Base-by-base conservation (phyloP, 129 eudicot species). In the Arctium lappa region DNA sequence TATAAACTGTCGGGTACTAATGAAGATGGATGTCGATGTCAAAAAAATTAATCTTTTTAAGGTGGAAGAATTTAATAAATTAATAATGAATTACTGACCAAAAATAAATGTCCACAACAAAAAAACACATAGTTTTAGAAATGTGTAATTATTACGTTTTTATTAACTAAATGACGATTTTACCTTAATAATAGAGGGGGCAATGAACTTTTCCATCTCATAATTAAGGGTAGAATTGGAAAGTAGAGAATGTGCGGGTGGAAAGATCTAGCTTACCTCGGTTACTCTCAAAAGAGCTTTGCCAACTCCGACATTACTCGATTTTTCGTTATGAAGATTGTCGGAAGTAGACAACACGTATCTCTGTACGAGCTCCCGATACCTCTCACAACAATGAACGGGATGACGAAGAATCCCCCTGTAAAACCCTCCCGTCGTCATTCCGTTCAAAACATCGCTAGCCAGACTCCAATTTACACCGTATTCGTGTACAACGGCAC, bases 401-500 rank as follows among this genome's bases (percentile, higher is more conserved):
- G 98, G 99, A 84, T 96, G 99, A 53, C 98, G 95, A 76, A 81
- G 86, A 66, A 94, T 88, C 44, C 99, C 99, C 73, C 93, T 73
- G 74, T 91, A 88, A 87, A 65, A 74, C 62, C 99, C 99, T 30
- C 99, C 98, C 79, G 92, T 92, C 32, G 94, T 81, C 91, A 93
- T 91, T 36, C 96, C 96, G 66, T 91, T 86, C 84, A 96, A 80
- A 71, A 91, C 85, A 27, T 96, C 99, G 86, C 98, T 96, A 2
- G 89, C 97, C 87, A 96, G 80, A 79, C 93, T 88, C 99, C 99
- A 96, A 79, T 93, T 89, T 18, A 96, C 86, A 18, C 98, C 99
- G 79, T 91, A 96, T 82, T 96, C 99, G 84, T 96, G 98, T 15
- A 93, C 94, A 82, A 78, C 78, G 66, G 96, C 97, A 91, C 98